A percentile compares a stretch with the other conserved stretches of the same genome.
Evolutionary conservation across 139 green algal genomes (phyloP).

Genomic region (Tetradesmus lagerheimii): DNA sequence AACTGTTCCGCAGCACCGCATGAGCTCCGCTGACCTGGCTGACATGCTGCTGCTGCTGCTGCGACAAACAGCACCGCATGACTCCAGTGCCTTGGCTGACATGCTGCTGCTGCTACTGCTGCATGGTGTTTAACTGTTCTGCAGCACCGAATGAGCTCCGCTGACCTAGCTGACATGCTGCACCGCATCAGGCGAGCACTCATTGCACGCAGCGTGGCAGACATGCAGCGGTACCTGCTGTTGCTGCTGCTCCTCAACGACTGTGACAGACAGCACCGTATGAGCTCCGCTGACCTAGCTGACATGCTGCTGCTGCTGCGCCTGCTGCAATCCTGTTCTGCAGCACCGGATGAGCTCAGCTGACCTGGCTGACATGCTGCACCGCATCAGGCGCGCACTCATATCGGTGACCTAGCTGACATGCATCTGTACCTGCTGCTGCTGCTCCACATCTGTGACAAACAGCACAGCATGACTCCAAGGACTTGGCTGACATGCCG

Average conservation of each 20-base stretch:
- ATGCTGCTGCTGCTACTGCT: neutral
- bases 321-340: neutral
- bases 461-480: no score
- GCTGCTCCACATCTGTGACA: no score
- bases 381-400: slow-evolving; percentile 8
- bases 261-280: no score
- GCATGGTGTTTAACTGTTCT: neutral
- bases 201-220: neutral
- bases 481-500: no score
- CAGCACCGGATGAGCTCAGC: neutral
- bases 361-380: neutral
- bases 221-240: no score
- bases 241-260: no score
- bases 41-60: slow-evolving; percentile 23
- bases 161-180: neutral
- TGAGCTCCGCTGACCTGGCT: neutral
- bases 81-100: no score
- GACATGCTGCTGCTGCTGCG: slow-evolving; percentile 24
- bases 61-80: no score
- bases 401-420: neutral
- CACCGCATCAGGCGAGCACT: slow-evolving; percentile 11
- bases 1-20: neutral
- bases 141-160: neutral
- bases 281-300: neutral
- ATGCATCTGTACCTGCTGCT: no score